These are phyloP conservation scores for Abortiporus biennis DNA, from an alignment of 1,284 basidiomycete species.

Conservation along the genomic window DNA sequence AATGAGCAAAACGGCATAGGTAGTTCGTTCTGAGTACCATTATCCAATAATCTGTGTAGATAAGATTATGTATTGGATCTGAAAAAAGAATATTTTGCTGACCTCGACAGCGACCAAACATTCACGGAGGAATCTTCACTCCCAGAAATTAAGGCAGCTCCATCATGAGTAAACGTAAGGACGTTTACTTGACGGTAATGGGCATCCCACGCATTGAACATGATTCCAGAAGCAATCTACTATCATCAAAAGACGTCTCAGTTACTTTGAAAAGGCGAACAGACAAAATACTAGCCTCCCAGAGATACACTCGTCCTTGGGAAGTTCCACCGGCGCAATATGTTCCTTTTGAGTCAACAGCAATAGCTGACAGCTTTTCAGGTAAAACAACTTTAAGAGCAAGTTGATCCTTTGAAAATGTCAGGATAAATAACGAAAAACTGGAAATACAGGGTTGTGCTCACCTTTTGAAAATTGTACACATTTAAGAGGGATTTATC, in stretches of 20 bases:
- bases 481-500: conserved; percentile 79
- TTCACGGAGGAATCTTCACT: conserved; percentile 87
- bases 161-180: conserved; percentile 80
- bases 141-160: conserved; percentile 75
- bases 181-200: conserved; percentile 89
- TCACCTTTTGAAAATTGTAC: conserved; percentile 80
- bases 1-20: conserved; percentile 77
- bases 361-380: conserved; percentile 79
- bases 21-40: conserved; percentile 61
- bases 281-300: conserved; percentile 67
- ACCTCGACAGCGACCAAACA: conserved; percentile 88
- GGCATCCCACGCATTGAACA: conserved; percentile 89
- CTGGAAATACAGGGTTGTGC: conserved; percentile 10
- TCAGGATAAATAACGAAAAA: background rate
- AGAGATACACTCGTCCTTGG: conserved; percentile 88
- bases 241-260: conserved; percentile 7
- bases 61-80: background rate
- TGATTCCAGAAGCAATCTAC: conserved; percentile 83
- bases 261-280: conserved; percentile 12
- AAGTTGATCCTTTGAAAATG: conserved; percentile 76
- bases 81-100: conserved; percentile 23
- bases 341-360: conserved; percentile 65
- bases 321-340: conserved; percentile 85
- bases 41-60: conserved; percentile 60
- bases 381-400: conserved; percentile 84